Evolutionary conservation across 176 grass and related monocot species (phyloP).

Genomic region (Carex pumila): DNA sequence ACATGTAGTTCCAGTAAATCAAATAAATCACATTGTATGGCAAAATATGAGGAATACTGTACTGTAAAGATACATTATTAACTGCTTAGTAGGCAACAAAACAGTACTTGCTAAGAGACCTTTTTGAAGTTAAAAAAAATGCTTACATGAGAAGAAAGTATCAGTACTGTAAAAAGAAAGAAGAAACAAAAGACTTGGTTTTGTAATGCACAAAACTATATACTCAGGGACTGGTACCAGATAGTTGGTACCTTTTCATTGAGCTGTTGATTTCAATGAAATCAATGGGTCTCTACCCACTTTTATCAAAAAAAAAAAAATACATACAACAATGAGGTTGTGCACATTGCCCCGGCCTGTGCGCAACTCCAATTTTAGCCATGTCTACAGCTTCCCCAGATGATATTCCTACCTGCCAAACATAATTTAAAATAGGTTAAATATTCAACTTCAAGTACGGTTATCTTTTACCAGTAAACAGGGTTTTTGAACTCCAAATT

Average conservation of each 20-base stretch:
- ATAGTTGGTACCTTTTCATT: too few relatives aligned
- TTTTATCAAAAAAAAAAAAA: too few relatives aligned
- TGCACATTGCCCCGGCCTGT: constrained; percentile 20
- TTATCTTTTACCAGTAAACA: not conserved
- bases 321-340: constrained; percentile 33
- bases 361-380: constrained; percentile 18
- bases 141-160: not conserved
- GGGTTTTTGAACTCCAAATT: not conserved
- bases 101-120: not conserved
- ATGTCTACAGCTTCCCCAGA: constrained; percentile 17
- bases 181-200: not conserved
- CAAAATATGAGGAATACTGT: not conserved
- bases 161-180: not conserved
- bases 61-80: not conserved
- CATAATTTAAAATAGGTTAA: not conserved
- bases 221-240: too few relatives aligned
- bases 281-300: too few relatives aligned
- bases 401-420: constrained; percentile 27
- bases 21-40: not conserved
- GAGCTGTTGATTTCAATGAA: too few relatives aligned
- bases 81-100: not conserved
- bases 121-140: not conserved
- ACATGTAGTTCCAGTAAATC: not conserved
- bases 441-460: not conserved
- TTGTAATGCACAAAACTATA: too few relatives aligned